phyloP scores from a whole-genome alignment of 2,329 filamentous ascomycete genomes.

The Ceratocystis lukuohia region DNA sequence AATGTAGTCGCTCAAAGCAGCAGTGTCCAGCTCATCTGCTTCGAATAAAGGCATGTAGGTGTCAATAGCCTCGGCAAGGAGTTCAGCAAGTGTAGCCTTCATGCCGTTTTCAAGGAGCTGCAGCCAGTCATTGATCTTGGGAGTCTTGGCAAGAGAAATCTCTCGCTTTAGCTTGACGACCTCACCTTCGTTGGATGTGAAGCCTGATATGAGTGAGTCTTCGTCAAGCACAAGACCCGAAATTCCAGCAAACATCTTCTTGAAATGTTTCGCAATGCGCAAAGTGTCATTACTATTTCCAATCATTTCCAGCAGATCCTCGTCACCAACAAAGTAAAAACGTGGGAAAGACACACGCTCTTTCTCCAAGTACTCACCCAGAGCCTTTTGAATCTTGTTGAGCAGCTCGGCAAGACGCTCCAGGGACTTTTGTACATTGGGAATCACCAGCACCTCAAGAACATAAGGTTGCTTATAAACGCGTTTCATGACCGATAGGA shows the following conservation, averaged over 20 bases:
- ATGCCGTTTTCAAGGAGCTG: slow-evolving; percentile 81
- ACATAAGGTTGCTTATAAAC: slow-evolving; percentile 94
- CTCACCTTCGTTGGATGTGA: slow-evolving; percentile 92
- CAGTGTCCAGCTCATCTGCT: slow-evolving; percentile 54
- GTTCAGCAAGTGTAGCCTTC: slow-evolving; percentile 84
- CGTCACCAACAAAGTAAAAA: slow-evolving; percentile 99
- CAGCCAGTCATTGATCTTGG: slow-evolving; percentile 98
- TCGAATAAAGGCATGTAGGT: slow-evolving; percentile 69
- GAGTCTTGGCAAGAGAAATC: slow-evolving; percentile 83
- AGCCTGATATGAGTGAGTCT: slow-evolving; percentile 75
- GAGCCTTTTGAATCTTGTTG: slow-evolving; percentile 97
- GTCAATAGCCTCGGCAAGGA: slow-evolving; percentile 73
- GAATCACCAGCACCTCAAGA: slow-evolving; percentile 88
- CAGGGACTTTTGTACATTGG: slow-evolving; percentile 87
- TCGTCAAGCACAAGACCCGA: slow-evolving; percentile 85
- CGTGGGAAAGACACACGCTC: slow-evolving; percentile 94
- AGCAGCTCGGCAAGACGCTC: slow-evolving; percentile 92
- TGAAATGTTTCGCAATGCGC: slow-evolving; percentile 95
- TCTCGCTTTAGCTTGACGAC: slow-evolving; percentile 75
- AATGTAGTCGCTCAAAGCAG: slow-evolving; percentile 67
- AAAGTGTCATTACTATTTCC: slow-evolving; percentile 97
- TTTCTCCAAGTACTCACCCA: slow-evolving; percentile 95
- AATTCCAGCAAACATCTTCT: slow-evolving; percentile 99
- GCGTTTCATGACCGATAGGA: slow-evolving; percentile 98
- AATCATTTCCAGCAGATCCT: slow-evolving; percentile 96